Evolutionary conservation across 2,329 filamentous ascomycete species (phyloP).

Genomic region (Tolypocladium paradoxum): DNA sequence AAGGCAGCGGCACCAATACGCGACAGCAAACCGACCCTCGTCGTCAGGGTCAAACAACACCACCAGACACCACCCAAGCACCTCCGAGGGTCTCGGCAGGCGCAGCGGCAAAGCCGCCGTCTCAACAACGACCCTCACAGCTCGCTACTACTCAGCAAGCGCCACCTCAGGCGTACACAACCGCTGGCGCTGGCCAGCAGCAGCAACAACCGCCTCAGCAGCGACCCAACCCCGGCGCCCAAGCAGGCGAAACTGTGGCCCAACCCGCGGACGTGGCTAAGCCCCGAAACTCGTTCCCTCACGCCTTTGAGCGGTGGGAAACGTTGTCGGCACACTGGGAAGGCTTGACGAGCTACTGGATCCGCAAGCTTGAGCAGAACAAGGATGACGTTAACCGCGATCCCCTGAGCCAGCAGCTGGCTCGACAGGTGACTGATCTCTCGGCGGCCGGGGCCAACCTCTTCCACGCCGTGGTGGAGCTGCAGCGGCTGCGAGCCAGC

Average conservation of each 20-base stretch:
- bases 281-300: conserved; percentile 69
- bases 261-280: conserved; percentile 18
- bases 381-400: conserved; percentile 74
- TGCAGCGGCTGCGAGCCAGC: conserved; percentile 85
- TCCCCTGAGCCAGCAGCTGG: conserved; percentile 76
- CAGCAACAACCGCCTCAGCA: conserved; percentile 5
- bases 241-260: conserved; percentile 8
- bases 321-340: conserved; percentile 97
- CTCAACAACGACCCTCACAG: conserved; percentile 7
- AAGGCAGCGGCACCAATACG: conserved; percentile 17
- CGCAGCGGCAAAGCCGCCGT: conserved; percentile 6
- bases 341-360: conserved; percentile 94
- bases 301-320: conserved; percentile 97
- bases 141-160: conserved; percentile 3
- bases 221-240: conserved; percentile 5
- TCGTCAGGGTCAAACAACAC: conserved; percentile 15
- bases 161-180: conserved; percentile 1
- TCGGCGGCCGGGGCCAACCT: conserved; percentile 93
- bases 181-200: conserved; percentile 8
- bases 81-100: conserved; percentile 4
- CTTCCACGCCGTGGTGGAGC: conserved; percentile 93
- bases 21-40: conserved; percentile 23
- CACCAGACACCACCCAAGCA: conserved; percentile 13
- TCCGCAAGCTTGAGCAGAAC: conserved; percentile 83
- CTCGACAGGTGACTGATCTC: conserved; percentile 91